These are phyloP conservation scores for Pyrenophora seminiperda DNA, from an alignment of 2,329 filamentous ascomycete genomes.

Conservation along the genomic window DNA sequence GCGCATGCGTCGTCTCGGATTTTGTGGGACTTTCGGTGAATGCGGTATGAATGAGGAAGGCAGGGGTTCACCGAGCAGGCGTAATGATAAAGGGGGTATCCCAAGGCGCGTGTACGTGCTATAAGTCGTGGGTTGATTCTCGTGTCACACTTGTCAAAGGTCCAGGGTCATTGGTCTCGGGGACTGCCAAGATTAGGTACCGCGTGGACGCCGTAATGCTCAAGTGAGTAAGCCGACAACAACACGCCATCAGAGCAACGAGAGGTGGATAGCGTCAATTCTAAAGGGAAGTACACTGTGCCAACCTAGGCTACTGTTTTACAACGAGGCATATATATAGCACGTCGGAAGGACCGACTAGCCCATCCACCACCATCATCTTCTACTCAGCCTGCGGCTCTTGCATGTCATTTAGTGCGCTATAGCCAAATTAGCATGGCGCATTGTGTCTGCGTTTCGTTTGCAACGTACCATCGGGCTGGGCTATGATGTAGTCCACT, in stretches of 20 bases:
- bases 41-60: slow-evolving; percentile 14
- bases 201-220: slow-evolving; percentile 15
- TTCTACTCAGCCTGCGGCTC: slow-evolving; percentile 26
- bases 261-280: slow-evolving; percentile 42
- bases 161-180: slow-evolving; percentile 18
- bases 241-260: slow-evolving; percentile 11
- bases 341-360: slow-evolving; percentile 40
- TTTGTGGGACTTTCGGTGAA: slow-evolving; percentile 20
- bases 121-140: slow-evolving; percentile 28
- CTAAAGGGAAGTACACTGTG: slow-evolving; percentile 45
- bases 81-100: slow-evolving; percentile 27
- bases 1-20: slow-evolving; percentile 37
- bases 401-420: slow-evolving; percentile 41
- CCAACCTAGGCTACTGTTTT: slow-evolving; percentile 46
- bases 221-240: slow-evolving; percentile 6
- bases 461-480: slow-evolving; percentile 78
- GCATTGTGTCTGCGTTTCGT: slow-evolving; percentile 29
- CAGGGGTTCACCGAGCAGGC: slow-evolving; percentile 13
- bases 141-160: slow-evolving; percentile 32
- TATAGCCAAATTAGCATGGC: slow-evolving; percentile 30
- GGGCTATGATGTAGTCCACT: slow-evolving; percentile 88
- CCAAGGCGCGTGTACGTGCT: slow-evolving; percentile 24
- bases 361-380: slow-evolving; percentile 37
- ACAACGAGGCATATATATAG: slow-evolving; percentile 48
- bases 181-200: slow-evolving; percentile 24